Base-by-base conservation (phyloP, 73 alveolate species). In the Durusdinium trenchii region DNA sequence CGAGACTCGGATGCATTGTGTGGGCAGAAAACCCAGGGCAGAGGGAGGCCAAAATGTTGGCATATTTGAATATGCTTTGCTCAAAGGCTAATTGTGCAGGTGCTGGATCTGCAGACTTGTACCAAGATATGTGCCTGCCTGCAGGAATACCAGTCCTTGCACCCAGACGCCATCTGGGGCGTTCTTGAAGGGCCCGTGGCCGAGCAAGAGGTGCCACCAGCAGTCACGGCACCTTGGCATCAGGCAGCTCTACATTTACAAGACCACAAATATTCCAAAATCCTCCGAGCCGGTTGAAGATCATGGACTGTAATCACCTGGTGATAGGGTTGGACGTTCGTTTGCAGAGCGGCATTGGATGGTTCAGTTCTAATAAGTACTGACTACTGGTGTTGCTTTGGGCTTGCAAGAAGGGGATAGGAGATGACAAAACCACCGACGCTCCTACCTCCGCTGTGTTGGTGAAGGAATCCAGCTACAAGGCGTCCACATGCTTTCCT, bases 81-180 rank as follows among this genome's bases (percentile, higher is more conserved):
- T 42, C 0, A 42, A 26, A 3, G 43, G 14, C 32, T 28, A 1
- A 1, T 28, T 1, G 71, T 14, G 35, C 71, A 18, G 6, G 35
- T 62, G 38, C 35, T 62, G 18, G 76, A 62, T 0, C 1, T 32
- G 28, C 38, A 42, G 38, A 18, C 45, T 35, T 23, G 83, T 3
- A 28, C 45, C 83, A 28, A 32, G 83, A n/a, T 71, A n/a, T 79
- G 52, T 79, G 92, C 23, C 6, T 3, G n/a, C 32, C 3, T 84
- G 38, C 28, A 90, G 96, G 98, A 91, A 54, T 91, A 91, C 76
- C 98, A 91, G 35, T 76, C 98, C 57, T 26, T 91, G 87, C 98
- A 91, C 60, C 98, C 98, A 45, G 98, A 91, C 47, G 98, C 98
- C 45, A 91, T 91, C 38, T 91, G 98, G 98, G 98, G 98, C 46